Conservation (phyloP, 2,329 filamentous ascomycete species). For the Neurospora sp. region DNA sequence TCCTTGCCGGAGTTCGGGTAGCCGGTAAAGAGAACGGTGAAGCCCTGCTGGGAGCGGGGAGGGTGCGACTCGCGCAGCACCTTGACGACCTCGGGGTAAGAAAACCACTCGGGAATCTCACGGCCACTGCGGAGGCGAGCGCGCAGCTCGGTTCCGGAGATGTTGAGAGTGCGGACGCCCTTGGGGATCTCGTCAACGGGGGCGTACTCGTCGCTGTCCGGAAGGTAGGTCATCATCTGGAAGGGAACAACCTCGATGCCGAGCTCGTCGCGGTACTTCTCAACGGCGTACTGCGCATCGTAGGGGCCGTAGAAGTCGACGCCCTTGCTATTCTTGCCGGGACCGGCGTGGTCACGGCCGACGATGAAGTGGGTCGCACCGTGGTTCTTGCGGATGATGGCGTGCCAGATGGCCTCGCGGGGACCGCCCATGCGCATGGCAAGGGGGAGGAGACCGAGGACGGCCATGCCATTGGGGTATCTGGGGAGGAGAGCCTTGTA, state of each 20-base stretch:
- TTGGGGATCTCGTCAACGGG: constrained; percentile 82
- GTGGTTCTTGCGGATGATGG: constrained; percentile 99
- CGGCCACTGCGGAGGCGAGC: constrained; percentile 81
- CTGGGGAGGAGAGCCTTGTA: constrained; percentile 94
- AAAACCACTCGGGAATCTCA: constrained; percentile 99
- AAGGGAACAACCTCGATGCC: constrained; percentile 98
- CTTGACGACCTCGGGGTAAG: constrained; percentile 95
- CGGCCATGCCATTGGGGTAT: constrained; percentile 99
- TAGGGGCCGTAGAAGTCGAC: constrained; percentile 97
- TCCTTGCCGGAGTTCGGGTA: constrained; percentile 97
- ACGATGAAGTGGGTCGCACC: constrained; percentile 99
- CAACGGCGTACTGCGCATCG: constrained; percentile 90
- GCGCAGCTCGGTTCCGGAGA: constrained; percentile 84
- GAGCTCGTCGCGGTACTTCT: constrained; percentile 93
- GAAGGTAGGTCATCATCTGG: constrained; percentile 99
- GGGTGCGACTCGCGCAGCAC: constrained; percentile 96
- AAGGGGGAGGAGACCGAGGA: constrained; percentile 84
- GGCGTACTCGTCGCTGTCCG: constrained; percentile 92
- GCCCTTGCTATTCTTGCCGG: constrained; percentile 95
- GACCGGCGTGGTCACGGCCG: constrained; percentile 93
- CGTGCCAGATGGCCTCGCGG: constrained; percentile 98
- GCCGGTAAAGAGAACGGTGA: constrained; percentile 96
- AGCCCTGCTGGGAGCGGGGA: constrained; percentile 81
- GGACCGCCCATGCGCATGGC: constrained; percentile 99
- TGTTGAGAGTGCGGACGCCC: constrained; percentile 78